Evolutionary conservation across 345 rosid genomes (phyloP).

Genomic region (Linum tenue): DNA sequence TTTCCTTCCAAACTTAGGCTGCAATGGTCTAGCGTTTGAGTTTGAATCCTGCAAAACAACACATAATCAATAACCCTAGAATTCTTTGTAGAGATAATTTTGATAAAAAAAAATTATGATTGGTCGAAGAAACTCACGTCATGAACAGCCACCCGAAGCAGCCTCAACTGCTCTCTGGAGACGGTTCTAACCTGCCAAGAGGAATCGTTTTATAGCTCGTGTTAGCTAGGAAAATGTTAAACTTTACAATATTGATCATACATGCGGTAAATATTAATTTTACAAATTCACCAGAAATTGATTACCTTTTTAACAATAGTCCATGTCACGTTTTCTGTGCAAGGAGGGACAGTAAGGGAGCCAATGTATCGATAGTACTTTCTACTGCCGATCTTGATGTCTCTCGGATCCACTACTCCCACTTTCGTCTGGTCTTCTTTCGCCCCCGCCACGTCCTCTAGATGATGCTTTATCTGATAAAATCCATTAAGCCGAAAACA

Average conservation of each 20-base stretch:
- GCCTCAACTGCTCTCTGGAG: conserved; percentile 39
- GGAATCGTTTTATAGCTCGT: too few species aligned
- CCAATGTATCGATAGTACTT: conserved; percentile 72
- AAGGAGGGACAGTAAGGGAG: conserved; percentile 86
- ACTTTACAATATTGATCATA: too few species aligned
- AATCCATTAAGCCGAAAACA: neutral
- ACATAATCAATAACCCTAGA: neutral
- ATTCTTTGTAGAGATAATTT: too few species aligned
- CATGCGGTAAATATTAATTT: too few species aligned
- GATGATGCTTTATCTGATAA: conserved; percentile 32
- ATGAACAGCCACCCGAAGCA: conserved; percentile 69
- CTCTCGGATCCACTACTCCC: conserved; percentile 47
- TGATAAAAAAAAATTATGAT: neutral
- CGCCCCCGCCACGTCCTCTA: conserved; percentile 25
- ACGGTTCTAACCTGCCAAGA: conserved; percentile 51
- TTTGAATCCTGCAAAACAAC: conserved; percentile 36
- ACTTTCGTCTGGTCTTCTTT: conserved; percentile 19
- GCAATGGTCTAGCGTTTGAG: conserved; percentile 62
- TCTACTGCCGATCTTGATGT: conserved; percentile 42
- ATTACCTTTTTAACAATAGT: conserved; percentile 50
- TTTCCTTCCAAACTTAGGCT: conserved; percentile 12
- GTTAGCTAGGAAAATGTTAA: too few species aligned
- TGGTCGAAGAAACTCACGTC: conserved; percentile 41
- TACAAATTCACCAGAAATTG: neutral
- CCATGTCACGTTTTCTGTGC: conserved; percentile 69